Percentiles rank a stretch among this genome's conserved stretches.
These are phyloP conservation scores for Taiwanofungus camphoratus DNA, from an alignment of 1,284 basidiomycete species.

Conservation along the genomic window DNA sequence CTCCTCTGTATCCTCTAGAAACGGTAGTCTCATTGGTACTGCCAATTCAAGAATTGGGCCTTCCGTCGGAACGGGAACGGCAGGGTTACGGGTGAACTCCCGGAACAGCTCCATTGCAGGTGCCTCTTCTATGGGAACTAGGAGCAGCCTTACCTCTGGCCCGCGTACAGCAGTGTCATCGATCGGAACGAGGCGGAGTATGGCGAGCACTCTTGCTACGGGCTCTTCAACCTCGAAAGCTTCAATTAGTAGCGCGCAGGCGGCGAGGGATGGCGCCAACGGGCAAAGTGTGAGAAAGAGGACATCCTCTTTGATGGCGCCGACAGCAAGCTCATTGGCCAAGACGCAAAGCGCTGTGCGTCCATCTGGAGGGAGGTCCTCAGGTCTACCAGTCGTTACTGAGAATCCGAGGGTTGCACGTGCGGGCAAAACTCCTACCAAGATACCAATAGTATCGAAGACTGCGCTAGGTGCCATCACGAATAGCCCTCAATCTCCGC, in stretches of 20 bases:
- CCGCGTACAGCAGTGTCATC: slow-evolving; percentile 29
- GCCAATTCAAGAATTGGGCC: slow-evolving; percentile 17
- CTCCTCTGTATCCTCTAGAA: slow-evolving; percentile 10
- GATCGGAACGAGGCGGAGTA: slow-evolving; percentile 29
- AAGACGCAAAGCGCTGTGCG: slow-evolving; percentile 34
- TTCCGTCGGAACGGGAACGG: slow-evolving; percentile 13
- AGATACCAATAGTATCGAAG: slow-evolving; percentile 10
- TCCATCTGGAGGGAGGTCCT: not conserved
- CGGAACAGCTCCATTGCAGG: slow-evolving; percentile 26
- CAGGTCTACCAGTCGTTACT: slow-evolving; percentile 11
- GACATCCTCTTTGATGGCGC: slow-evolving; percentile 58
- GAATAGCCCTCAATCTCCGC: slow-evolving; percentile 31
- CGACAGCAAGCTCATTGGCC: slow-evolving; percentile 73
- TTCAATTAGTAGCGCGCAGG: not conserved
- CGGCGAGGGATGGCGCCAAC: slow-evolving; percentile 6
- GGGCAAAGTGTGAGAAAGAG: slow-evolving; percentile 18
- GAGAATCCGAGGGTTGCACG: slow-evolving; percentile 9
- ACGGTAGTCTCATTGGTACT: slow-evolving; percentile 15
- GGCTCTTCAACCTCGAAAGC: slow-evolving; percentile 13
- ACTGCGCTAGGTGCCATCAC: slow-evolving; percentile 38
- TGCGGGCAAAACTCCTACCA: slow-evolving; percentile 11
- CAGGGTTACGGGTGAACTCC: slow-evolving; percentile 20
- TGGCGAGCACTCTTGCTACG: slow-evolving; percentile 15
- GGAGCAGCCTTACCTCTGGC: slow-evolving; percentile 19
- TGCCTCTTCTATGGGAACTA: slow-evolving; percentile 34